Evolutionary conservation across 2,329 filamentous ascomycete genomes (phyloP), one percentile per base, ranked within the genome.

Genomic region (Dothideomycetidae sp.): DNA sequence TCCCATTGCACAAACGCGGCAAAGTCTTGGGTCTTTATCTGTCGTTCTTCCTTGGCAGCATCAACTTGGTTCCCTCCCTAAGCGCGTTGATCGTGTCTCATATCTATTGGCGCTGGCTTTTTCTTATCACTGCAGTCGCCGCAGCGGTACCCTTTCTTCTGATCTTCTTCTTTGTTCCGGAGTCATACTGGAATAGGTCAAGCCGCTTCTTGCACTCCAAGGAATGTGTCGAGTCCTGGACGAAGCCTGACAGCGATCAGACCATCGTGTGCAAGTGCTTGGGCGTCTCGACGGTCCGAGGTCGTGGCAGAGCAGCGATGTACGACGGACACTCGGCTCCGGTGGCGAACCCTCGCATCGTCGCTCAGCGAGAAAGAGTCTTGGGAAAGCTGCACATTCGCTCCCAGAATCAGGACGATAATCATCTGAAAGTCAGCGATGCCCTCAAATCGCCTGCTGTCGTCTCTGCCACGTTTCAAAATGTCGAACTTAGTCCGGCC

Each of bases 11-110:
- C 15, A 16, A 32, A 19, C n/a, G 36, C 28, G 36, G 36, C 10
- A 38, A n/a, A 5, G 14, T 33, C 12, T 12, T 38, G 12, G 29
- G 36, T 9, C 12, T 38, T 13, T 38, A 38, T 16, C 18, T 21
- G 9, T 31, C 31, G 19, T 33, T 38, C 17, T 12, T 38, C 11
- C 18, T 38, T 11, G 30, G 28, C 4, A 53, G 54, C 17, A 94
- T 94, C 66, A 96, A 94, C 48, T 55, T 96, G 44, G 69, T 93
- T 3, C 88, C 88, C 0, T 62, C 94, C 15, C 77, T 92, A 15
- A 86, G 86, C 5, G 82, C 67, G 14, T 75, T 94, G 42, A 92
- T 94, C 30, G 66, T 84, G 44, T 64, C 68, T 2, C 19, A 12
- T 10, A 59, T 85, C 28, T 71, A 72, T 4, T 94, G 88, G 88